A percentile compares a stretch with the other conserved stretches of the same genome.
These are phyloP conservation scores for Exidia glandulosa DNA, from an alignment of 768 basidiomycete species.

Conservation along the genomic window DNA sequence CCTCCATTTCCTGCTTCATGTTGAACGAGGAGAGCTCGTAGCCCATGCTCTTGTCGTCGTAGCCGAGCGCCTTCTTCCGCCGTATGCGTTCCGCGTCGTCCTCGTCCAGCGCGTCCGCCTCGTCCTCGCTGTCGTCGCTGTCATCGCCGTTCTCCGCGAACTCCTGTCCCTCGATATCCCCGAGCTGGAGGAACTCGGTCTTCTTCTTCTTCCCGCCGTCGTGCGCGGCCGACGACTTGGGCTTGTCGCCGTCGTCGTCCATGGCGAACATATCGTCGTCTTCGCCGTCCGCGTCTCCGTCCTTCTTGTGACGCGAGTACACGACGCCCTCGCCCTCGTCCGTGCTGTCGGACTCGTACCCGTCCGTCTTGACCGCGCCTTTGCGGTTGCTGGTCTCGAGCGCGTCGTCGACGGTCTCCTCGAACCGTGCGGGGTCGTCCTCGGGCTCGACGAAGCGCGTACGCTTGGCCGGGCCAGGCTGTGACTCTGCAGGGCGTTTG, in stretches of 20 bases:
- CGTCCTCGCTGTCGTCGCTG: constrained; percentile 30
- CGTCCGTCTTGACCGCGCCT: constrained; percentile 70
- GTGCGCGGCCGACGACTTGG: constrained; percentile 26
- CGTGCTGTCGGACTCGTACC: constrained; percentile 90
- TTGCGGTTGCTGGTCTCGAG: constrained; percentile 58
- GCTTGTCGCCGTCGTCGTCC: constrained; percentile 47
- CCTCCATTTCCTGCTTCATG: constrained; percentile 98
- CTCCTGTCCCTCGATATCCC: constrained; percentile 96
- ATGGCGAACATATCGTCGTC: constrained; percentile 65
- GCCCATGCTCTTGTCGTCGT: constrained; percentile 57
- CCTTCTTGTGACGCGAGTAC: constrained; percentile 52
- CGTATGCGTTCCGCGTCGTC: constrained; percentile 53
- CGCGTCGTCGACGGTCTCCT: constrained; percentile 63
- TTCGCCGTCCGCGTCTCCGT: constrained; percentile 38
- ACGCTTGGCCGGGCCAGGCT: neutral
- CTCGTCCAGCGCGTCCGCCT: constrained; percentile 57
- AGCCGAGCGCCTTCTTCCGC: constrained; percentile 42
- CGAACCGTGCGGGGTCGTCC: constrained; percentile 57
- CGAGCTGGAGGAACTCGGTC: constrained; percentile 69
- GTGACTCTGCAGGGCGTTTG: neutral
- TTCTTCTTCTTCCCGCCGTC: constrained; percentile 34
- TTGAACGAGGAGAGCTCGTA: constrained; percentile 92
- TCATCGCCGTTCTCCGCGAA: constrained; percentile 41
- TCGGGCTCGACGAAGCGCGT: constrained; percentile 5
- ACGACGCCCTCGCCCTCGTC: constrained; percentile 95